Evolutionary conservation across 2,329 filamentous ascomycete species (phyloP).

Genomic region (Diaporthe helianthi): DNA sequence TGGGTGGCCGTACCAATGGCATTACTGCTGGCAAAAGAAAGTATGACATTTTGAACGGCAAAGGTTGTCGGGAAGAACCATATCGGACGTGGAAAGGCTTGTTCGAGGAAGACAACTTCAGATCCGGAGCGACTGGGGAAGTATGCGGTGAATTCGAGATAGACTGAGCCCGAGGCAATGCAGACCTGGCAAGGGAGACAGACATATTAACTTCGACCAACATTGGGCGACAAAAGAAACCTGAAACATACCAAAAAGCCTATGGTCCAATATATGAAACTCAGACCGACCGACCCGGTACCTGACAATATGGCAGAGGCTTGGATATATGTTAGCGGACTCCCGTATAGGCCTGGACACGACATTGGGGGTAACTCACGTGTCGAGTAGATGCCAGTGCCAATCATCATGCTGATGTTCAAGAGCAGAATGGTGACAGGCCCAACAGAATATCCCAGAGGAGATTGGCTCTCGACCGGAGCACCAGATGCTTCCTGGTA

Average conservation of each 20-base stretch:
- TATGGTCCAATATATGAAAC: slow-evolving; percentile 69
- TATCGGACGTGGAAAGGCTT: slow-evolving; percentile 68
- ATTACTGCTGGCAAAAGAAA: slow-evolving; percentile 73
- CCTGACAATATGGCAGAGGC: slow-evolving; percentile 64
- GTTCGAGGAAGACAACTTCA: slow-evolving; percentile 73
- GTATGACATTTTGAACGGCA: slow-evolving; percentile 66
- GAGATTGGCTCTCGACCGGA: slow-evolving; percentile 64
- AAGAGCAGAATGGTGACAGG: slow-evolving; percentile 60
- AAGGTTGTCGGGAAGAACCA: slow-evolving; percentile 71
- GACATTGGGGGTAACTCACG: slow-evolving; percentile 39
- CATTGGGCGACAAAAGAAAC: no score
- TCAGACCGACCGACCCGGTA: slow-evolving; percentile 68
- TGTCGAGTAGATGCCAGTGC: slow-evolving; percentile 68
- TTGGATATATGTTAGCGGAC: slow-evolving; percentile 39
- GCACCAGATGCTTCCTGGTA: slow-evolving; percentile 66
- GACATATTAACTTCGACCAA: slow-evolving; percentile 34
- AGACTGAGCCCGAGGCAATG: slow-evolving; percentile 60
- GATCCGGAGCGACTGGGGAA: slow-evolving; percentile 72
- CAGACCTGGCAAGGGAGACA: slow-evolving; percentile 67
- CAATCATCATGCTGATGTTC: slow-evolving; percentile 69
- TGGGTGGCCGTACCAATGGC: slow-evolving; percentile 53
- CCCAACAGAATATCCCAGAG: slow-evolving; percentile 66
- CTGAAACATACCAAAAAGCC: slow-evolving; percentile 50
- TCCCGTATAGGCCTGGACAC: background rate
- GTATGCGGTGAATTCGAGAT: slow-evolving; percentile 69